These are phyloP conservation scores for Apiosordaria backusii DNA, from an alignment of 495 filamentous ascomycete species.

Conservation along the genomic window DNA sequence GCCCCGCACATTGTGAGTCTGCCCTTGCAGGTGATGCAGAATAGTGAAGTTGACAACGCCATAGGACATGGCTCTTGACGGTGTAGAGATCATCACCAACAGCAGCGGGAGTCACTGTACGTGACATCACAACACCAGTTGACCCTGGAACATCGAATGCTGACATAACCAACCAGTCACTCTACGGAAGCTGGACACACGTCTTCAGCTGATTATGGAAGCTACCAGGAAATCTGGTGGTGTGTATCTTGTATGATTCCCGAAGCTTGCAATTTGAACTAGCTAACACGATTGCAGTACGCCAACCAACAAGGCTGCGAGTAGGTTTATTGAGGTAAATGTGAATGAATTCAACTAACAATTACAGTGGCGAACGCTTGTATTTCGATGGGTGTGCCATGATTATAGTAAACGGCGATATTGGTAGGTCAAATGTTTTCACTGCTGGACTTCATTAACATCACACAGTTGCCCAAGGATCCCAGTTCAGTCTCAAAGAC, in stretches of 20 bases:
- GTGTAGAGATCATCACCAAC: constrained; percentile 77
- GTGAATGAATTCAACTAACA: neutral
- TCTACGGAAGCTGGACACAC: constrained; percentile 69
- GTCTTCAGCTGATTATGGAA: constrained; percentile 71
- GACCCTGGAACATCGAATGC: neutral
- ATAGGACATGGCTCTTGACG: constrained; percentile 51
- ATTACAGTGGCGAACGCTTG: constrained; percentile 47
- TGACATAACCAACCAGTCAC: constrained; percentile 30
- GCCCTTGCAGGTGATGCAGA: neutral
- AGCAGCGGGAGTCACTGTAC: constrained; percentile 63
- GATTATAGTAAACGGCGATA: constrained; percentile 69
- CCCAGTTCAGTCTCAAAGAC: constrained; percentile 72
- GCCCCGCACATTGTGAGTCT: constrained; percentile 40
- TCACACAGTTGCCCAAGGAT: constrained; percentile 65
- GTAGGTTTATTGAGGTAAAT: constrained; percentile 46
- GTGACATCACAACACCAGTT: constrained; percentile 36
- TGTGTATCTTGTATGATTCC: constrained; percentile 63
- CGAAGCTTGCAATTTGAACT: neutral
- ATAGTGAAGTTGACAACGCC: neutral
- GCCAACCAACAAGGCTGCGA: constrained; percentile 71
- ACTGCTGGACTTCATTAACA: constrained; percentile 41
- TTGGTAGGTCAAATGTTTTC: constrained; percentile 14
- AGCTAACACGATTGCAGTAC: constrained; percentile 15
- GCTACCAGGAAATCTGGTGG: constrained; percentile 73
- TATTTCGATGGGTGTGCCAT: constrained; percentile 67